Evolutionary conservation across 352 stramenopile genomes (phyloP), one percentile per base, ranked within the genome.

Genomic region (Phytophthora europaea): DNA sequence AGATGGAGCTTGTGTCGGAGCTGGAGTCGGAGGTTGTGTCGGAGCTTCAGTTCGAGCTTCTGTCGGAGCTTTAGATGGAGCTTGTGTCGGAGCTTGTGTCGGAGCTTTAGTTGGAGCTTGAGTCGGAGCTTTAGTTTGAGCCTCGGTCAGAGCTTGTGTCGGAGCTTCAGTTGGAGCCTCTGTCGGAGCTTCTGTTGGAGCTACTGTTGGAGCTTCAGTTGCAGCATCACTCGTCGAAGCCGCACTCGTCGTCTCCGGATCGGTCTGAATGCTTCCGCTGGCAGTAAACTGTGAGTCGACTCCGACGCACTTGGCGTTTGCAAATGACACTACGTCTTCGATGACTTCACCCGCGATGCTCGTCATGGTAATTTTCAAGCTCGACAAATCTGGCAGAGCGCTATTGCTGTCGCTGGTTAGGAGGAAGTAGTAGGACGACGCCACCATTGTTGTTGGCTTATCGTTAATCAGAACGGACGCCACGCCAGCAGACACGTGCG

Each of bases 401-500:
- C 28, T 31, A 7, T 31, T 31, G 28, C 28, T 31, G 28, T 31
- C 28, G 28, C 28, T 31, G 28, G 36, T 45, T 16, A 45, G 40
- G 9, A 90, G 52, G 51, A 90, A 93, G 52, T 91, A 93, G 40
- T 83, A 93, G 4, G 82, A 83, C 45, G 84, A 93, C 40, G 79
- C 70, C 4, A 93, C 84, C 86, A 93, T 91, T 16, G 61, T 81
- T 18, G 84, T 90, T 16, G 56, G 55, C 22, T 67, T 72, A 2
- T 43, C 63, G 64, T 76, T 52, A 15, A 76, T 72, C 4, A 23
- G 64, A 43, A 76, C 69, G 33, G 45, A 67, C 2, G 64, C 45
- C 5, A 76, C 69, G 4, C 69, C 63, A 28, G 55, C 63, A 38
- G 48, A 48, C 16, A 38, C 53, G 23, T 75, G 33, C 13, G 60